Base-by-base conservation (phyloP, 2,329 filamentous ascomycete genomes). In the Aspergillus chevalieri region DNA sequence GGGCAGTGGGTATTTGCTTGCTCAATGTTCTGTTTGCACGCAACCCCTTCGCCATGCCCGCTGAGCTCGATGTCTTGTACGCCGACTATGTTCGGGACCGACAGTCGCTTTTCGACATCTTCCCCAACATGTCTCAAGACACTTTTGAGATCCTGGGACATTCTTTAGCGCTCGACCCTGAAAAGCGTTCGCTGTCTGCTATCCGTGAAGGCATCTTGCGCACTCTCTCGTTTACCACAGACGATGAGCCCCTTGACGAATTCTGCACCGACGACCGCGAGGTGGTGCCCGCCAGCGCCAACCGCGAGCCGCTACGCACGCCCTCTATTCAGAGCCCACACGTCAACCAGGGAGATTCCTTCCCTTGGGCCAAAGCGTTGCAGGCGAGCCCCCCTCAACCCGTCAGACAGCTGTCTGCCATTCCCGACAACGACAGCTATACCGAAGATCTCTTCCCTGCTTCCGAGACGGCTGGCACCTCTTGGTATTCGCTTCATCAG, bases 71-170 rank as follows among this genome's bases (percentile, higher is more conserved):
- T 64, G 86, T 90, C 10, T 76, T 98, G 45, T 98, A 95, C 73
- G 79, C 90, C 54, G 93, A 98, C 71, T 98, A 94, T 68, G 87
- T 86, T 46, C 84, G 87, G 51, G 92, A 98, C 74, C 90, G 90
- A 69, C 91, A 97, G 71, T 94, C 88, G 38, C 82, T 98, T 50
- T 98, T 98, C 68, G 93, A 98, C 68, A 89, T 97, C 62, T 98
- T 98, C 71, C 91, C 93, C 36, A 91, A 88, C 70, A 95, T 98
- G 92, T 97, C 92, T 45, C 89, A 95, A 69, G 93, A 98, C 70
- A 96, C 93, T 0, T 98, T 88, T 64, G 90, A 96, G 70, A 89
- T 98, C 58, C 83, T 98, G 70, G 83, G 85, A 47, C 82, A 95
- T 72, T 94, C 89, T 69, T 82, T 98, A 81, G 89, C 89, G 61